These are phyloP conservation scores for Volvox africanus DNA, from an alignment of 139 green algal species.

Conservation along the genomic window DNA sequence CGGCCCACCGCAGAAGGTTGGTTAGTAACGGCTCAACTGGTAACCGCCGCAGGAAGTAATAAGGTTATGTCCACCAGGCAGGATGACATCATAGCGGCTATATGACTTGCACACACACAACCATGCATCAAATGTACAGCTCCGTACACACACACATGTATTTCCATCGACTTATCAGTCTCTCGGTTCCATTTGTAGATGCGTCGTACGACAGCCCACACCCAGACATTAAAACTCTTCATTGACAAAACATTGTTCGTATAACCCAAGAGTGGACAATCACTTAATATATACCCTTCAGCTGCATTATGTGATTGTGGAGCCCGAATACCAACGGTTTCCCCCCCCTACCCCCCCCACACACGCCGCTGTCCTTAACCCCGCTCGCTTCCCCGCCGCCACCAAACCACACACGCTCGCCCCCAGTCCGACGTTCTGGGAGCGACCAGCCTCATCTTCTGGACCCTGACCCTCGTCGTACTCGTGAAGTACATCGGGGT, in stretches of 20 bases:
- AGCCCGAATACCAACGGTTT: background rate
- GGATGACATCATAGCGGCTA: background rate
- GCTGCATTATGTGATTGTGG: background rate
- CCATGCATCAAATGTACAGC: background rate
- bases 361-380: background rate
- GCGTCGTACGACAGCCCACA: too few species aligned
- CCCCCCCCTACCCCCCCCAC: background rate
- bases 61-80: background rate
- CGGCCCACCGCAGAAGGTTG: background rate
- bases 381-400: background rate
- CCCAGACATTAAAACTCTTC: too few species aligned
- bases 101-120: background rate
- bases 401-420: background rate
- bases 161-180: too few species aligned
- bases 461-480: slow-evolving; percentile 73
- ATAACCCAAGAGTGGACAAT: background rate
- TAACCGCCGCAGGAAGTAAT: background rate
- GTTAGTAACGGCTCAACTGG: background rate
- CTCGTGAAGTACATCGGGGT: slow-evolving; percentile 76
- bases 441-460: slow-evolving; percentile 76
- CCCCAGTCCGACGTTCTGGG: slow-evolving; percentile 64
- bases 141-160: background rate
- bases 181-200: too few species aligned
- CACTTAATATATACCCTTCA: background rate
- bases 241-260: background rate